These are phyloP conservation scores for Boletus vinaceobasis DNA, from an alignment of 768 basidiomycete genomes.

Conservation along the genomic window DNA sequence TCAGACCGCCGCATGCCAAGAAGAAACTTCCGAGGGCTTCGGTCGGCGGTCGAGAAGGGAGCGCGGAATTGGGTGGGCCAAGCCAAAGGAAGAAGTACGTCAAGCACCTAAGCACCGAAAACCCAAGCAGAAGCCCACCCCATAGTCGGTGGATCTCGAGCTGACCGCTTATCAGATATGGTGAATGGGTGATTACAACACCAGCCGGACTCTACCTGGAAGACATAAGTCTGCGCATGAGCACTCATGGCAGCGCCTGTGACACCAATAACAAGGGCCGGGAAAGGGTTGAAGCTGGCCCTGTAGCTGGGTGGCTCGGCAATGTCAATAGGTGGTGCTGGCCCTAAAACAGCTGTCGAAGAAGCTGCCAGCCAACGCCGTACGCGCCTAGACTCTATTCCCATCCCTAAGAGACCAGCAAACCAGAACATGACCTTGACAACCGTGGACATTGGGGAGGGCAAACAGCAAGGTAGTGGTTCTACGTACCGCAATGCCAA, in stretches of 20 bases:
- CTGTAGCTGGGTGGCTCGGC: constrained; percentile 71
- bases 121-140: constrained; percentile 82
- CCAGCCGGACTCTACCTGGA: constrained; percentile 51
- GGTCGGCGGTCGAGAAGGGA: constrained; percentile 90
- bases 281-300: constrained; percentile 87
- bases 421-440: constrained; percentile 88
- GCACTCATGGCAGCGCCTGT: constrained; percentile 94
- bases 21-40: constrained; percentile 88
- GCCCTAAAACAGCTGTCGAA: constrained; percentile 37
- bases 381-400: constrained; percentile 74
- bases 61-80: constrained; percentile 73
- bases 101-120: constrained; percentile 73
- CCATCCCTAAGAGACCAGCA: constrained; percentile 85
- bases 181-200: neutral
- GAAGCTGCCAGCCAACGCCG: constrained; percentile 71
- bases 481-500: constrained; percentile 75
- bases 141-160: constrained; percentile 90
- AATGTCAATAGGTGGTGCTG: constrained; percentile 31
- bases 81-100: constrained; percentile 97
- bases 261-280: constrained; percentile 89
- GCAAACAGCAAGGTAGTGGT: neutral
- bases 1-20: constrained; percentile 81
- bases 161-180: constrained; percentile 31
- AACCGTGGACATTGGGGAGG: neutral
- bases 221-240: constrained; percentile 87